phyloP scores from a whole-genome alignment of 1,284 basidiomycete genomes.

The Amylostereum chailletii region DNA sequence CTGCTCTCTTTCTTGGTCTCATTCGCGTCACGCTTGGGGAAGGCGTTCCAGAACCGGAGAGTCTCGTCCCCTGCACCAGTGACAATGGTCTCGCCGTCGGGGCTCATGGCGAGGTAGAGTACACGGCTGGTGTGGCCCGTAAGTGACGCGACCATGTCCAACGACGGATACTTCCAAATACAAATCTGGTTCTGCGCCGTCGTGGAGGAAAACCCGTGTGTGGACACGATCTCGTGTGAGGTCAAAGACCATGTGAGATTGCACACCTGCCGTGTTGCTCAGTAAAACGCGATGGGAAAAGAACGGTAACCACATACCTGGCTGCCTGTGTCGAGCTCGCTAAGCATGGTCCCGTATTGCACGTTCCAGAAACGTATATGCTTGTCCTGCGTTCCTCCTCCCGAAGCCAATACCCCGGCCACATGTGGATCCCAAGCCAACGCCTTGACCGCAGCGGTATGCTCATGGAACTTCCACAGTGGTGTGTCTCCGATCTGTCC shows the following conservation, averaged over 20 bases:
- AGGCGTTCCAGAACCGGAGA: constrained; percentile 93
- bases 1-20: constrained; percentile 37
- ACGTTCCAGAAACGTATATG: constrained; percentile 99
- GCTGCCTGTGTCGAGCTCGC: constrained; percentile 85
- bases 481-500: constrained; percentile 45
- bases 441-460: constrained; percentile 95
- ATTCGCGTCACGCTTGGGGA: constrained; percentile 57
- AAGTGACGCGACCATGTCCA: constrained; percentile 90
- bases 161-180: constrained; percentile 93
- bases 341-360: constrained; percentile 76
- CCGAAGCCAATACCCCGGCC: constrained; percentile 84
- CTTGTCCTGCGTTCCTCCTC: constrained; percentile 97
- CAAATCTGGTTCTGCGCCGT: constrained; percentile 96
- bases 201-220: constrained; percentile 93
- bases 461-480: constrained; percentile 91
- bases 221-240: constrained; percentile 95
- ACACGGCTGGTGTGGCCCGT: constrained; percentile 94
- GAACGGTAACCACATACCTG: constrained; percentile 50
- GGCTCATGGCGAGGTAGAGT: constrained; percentile 93
- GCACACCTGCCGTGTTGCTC: constrained; percentile 62
- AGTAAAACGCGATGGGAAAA: not conserved
- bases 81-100: constrained; percentile 95
- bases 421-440: constrained; percentile 98
- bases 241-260: constrained; percentile 96
- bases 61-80: constrained; percentile 99